Percentiles rank a stretch among this genome's conserved stretches.
Evolutionary conservation across 1,284 basidiomycete species (phyloP).

Genomic region (Malassezia slooffiae): DNA sequence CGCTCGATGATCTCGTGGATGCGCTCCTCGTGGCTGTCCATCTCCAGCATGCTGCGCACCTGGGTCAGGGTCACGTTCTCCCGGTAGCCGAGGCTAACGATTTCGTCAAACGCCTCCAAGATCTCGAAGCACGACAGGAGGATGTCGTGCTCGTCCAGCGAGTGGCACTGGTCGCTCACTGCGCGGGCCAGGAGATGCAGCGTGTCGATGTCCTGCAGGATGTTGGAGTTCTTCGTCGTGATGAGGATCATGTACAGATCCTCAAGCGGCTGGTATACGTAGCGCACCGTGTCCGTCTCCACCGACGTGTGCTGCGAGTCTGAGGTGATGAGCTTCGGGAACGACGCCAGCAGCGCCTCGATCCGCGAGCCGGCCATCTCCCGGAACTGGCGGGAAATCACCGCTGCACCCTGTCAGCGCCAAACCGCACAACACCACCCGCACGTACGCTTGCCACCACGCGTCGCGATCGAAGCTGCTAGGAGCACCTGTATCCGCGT

Average conservation of each 20-base stretch:
- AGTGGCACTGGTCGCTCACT: conserved; percentile 68
- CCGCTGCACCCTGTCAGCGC: conserved; percentile 54
- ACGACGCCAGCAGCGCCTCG: conserved; percentile 87
- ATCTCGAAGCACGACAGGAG: conserved; percentile 86
- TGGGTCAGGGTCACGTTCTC: conserved; percentile 87
- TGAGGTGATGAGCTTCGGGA: conserved; percentile 93
- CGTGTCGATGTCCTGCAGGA: conserved; percentile 94
- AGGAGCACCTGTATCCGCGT: conserved; percentile 63
- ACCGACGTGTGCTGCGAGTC: conserved; percentile 91
- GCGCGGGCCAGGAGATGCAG: conserved; percentile 86
- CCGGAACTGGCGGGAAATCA: conserved; percentile 90
- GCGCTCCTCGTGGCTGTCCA: conserved; percentile 99
- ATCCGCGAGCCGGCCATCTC: conserved; percentile 85
- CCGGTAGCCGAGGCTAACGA: conserved; percentile 83
- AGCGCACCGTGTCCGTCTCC: conserved; percentile 54
- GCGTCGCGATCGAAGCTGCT: conserved; percentile 85
- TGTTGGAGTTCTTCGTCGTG: conserved; percentile 95
- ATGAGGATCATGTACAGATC: conserved; percentile 95
- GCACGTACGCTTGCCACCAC: conserved; percentile 71
- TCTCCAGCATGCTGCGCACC: conserved; percentile 83
- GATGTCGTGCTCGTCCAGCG: conserved; percentile 79
- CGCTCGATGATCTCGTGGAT: conserved; percentile 97
- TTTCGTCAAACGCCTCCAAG: conserved; percentile 90
- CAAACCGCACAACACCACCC: not conserved
- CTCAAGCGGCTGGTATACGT: conserved; percentile 95